These are phyloP conservation scores for Kodamaea suecica DNA, from an alignment of 1,139 yeast genomes.

Conservation along the genomic window DNA sequence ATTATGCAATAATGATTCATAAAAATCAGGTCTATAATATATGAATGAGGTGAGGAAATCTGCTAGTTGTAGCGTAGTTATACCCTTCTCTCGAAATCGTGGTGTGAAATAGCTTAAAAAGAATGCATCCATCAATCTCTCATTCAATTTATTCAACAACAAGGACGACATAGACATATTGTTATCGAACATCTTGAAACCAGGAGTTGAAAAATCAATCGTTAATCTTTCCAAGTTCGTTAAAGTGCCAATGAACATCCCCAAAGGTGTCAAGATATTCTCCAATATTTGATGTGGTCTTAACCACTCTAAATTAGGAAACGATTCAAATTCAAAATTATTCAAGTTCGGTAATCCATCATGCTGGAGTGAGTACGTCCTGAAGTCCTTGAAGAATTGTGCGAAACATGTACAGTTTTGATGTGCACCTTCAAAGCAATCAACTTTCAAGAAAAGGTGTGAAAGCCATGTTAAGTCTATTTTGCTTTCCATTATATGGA, in stretches of 20 bases:
- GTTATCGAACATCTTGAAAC: conserved; percentile 40
- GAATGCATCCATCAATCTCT: conserved; percentile 37
- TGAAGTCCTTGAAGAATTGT: conserved; percentile 29
- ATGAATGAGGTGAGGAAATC: conserved; percentile 41
- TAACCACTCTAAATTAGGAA: conserved; percentile 39
- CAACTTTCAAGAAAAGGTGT: conserved; percentile 30
- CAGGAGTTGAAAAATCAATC: conserved; percentile 38
- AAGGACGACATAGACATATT: conserved; percentile 30
- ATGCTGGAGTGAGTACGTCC: conserved; percentile 19
- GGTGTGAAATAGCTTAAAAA: conserved; percentile 26
- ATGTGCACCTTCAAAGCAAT: conserved; percentile 30
- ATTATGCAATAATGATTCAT: conserved; percentile 35
- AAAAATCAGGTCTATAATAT: conserved; percentile 39
- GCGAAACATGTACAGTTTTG: conserved; percentile 30
- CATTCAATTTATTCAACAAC: conserved; percentile 33
- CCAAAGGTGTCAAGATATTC: conserved; percentile 32
- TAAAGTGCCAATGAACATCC: conserved; percentile 28
- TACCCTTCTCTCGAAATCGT: conserved; percentile 4
- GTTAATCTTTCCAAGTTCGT: conserved; percentile 23
- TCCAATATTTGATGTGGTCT: conserved; percentile 38
- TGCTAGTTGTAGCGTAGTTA: conserved; percentile 31
- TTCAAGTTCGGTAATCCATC: conserved; percentile 32
- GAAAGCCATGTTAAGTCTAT: conserved; percentile 24
- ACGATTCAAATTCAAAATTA: conserved; percentile 32
- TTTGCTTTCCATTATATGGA: conserved; percentile 23